Percentiles rank a stretch among this genome's conserved stretches.
Evolutionary conservation across 2,329 filamentous ascomycete genomes (phyloP).

Genomic region (Teratosphaeriaceae sp.): DNA sequence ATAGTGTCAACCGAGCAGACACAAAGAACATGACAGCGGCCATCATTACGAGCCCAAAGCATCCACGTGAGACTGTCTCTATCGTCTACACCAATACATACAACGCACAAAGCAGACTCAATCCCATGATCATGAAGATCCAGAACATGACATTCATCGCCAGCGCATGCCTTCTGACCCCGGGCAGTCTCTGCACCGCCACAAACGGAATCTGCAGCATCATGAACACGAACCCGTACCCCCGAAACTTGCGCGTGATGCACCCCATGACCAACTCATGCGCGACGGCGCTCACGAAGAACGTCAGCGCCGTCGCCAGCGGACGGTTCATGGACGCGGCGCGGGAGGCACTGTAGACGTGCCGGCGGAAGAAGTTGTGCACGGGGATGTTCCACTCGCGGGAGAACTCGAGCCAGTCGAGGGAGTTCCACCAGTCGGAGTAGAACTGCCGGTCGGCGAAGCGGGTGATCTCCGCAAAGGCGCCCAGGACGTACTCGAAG

Average conservation of each 20-base stretch:
- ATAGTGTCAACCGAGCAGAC: no score
- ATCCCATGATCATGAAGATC: constrained; percentile 31
- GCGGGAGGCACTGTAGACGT: constrained; percentile 82
- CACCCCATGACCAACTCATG: constrained; percentile 97
- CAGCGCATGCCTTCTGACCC: constrained; percentile 66
- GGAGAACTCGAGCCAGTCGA: constrained; percentile 92
- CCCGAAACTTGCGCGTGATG: constrained; percentile 92
- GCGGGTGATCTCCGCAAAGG: constrained; percentile 76
- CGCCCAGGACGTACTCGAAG: constrained; percentile 92
- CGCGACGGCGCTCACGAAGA: constrained; percentile 79
- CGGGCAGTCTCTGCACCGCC: constrained; percentile 75
- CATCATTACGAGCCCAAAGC: no score
- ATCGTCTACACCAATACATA: constrained; percentile 6
- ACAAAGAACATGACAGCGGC: no score
- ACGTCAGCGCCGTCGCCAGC: constrained; percentile 81
- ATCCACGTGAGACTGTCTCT: no score
- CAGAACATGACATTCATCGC: constrained; percentile 52
- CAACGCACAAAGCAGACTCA: constrained; percentile 21
- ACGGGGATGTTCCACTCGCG: constrained; percentile 98
- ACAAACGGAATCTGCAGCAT: constrained; percentile 97
- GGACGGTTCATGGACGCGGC: constrained; percentile 63
- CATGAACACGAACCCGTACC: constrained; percentile 90
- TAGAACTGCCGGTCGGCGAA: constrained; percentile 97
- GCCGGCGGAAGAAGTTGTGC: constrained; percentile 87
- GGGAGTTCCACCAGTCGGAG: constrained; percentile 64